Evolutionary conservation across 1,139 yeast genomes (phyloP).

Genomic region (Zygoascus meyerae): DNA sequence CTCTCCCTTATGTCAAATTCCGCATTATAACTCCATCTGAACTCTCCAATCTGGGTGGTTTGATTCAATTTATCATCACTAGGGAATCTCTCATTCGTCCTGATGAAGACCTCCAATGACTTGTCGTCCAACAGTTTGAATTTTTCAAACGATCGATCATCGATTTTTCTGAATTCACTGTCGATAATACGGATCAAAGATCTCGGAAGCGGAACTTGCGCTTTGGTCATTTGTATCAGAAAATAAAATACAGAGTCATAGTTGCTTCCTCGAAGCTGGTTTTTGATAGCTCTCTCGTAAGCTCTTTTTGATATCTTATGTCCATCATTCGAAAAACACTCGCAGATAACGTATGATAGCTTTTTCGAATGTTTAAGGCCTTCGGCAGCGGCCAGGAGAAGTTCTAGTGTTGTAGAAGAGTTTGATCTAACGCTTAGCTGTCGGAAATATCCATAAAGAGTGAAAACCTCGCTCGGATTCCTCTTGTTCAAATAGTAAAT

Average conservation of each 20-base stretch:
- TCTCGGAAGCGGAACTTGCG: constrained; percentile 16
- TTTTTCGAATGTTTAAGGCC: constrained; percentile 30
- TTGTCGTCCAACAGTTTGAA: constrained; percentile 4
- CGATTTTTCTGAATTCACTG: constrained; percentile 8
- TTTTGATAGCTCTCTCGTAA: constrained; percentile 25
- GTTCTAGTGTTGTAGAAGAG: constrained; percentile 22
- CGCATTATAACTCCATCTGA: background rate
- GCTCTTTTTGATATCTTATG: constrained; percentile 20
- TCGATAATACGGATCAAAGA: constrained; percentile 21
- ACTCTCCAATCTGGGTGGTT: background rate
- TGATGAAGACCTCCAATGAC: background rate
- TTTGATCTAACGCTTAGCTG: background rate
- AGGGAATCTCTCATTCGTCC: background rate
- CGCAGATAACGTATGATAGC: constrained; percentile 24
- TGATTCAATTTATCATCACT: background rate
- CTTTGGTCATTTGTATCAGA: constrained; percentile 25
- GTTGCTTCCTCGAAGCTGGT: constrained; percentile 26
- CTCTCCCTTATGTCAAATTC: background rate
- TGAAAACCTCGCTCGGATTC: background rate
- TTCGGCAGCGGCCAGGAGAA: constrained; percentile 26
- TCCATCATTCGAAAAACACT: constrained; percentile 14
- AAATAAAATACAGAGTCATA: constrained; percentile 22
- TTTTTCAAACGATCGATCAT: constrained; percentile 12
- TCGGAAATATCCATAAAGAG: background rate
- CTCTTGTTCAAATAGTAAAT: background rate